A percentile compares a stretch with the other conserved stretches of the same genome.
phyloP scores from a whole-genome alignment of 768 basidiomycete genomes.

The Boletus pseudo-olivaceus region DNA sequence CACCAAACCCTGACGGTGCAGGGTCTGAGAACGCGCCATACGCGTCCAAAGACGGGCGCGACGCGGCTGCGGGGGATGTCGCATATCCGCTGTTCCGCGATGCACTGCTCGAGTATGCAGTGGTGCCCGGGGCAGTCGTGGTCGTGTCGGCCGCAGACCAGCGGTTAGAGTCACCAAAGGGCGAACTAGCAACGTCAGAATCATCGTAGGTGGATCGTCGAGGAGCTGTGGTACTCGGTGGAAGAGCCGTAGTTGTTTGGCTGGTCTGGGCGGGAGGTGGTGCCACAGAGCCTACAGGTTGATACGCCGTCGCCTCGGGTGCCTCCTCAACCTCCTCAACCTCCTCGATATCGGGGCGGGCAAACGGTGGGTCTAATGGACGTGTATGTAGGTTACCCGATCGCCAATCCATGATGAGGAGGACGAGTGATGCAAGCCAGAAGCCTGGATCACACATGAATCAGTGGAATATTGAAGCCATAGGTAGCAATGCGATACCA shows the following conservation, averaged over 20 bases:
- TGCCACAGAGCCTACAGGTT: constrained; percentile 35
- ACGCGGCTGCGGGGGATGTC: constrained; percentile 33
- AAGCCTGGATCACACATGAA: constrained; percentile 44
- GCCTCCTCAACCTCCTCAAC: constrained; percentile 53
- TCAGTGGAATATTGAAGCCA: background rate
- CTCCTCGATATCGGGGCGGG: constrained; percentile 52
- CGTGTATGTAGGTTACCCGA: constrained; percentile 48
- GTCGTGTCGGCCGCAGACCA: constrained; percentile 36
- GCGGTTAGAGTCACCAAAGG: constrained; percentile 54
- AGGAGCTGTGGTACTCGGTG: constrained; percentile 6
- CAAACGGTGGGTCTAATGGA: constrained; percentile 75
- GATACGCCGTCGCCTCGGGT: constrained; percentile 47
- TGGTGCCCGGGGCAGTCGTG: constrained; percentile 24
- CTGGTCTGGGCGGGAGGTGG: constrained; percentile 33
- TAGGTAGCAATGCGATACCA: constrained; percentile 37
- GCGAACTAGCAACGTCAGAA: constrained; percentile 27
- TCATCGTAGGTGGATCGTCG: constrained; percentile 27
- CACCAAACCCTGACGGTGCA: constrained; percentile 70
- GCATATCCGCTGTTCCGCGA: constrained; percentile 25
- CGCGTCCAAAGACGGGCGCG: constrained; percentile 74
- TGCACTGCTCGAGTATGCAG: constrained; percentile 22
- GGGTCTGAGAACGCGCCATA: constrained; percentile 92
- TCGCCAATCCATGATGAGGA: constrained; percentile 76
- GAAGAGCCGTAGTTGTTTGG: constrained; percentile 16
- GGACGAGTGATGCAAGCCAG: constrained; percentile 67